Evolutionary conservation across 176 grass and related monocot genomes (phyloP).

Genomic region (Oryza meridionalis): DNA sequence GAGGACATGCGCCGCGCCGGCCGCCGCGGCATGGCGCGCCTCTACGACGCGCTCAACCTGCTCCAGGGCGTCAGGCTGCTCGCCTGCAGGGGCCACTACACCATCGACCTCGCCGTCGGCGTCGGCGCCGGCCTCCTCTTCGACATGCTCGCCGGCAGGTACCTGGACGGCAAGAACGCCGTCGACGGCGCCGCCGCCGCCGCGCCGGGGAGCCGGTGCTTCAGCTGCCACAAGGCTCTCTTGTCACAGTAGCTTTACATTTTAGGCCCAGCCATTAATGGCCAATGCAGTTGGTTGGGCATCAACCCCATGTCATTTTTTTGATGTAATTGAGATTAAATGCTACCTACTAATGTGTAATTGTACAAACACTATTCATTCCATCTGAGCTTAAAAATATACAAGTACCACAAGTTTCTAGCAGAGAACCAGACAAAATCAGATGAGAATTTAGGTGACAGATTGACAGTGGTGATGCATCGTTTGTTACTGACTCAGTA

Average conservation of each 20-base stretch:
- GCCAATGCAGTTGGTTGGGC: not conserved
- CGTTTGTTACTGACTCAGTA: constrained; percentile 10
- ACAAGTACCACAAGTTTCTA: constrained; percentile 13
- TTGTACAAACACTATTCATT: constrained; percentile 16
- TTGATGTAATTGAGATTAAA: constrained; percentile 19
- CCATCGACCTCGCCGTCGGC: constrained; percentile 83
- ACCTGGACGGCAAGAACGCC: constrained; percentile 58
- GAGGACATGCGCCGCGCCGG: constrained; percentile 78
- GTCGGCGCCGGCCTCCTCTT: constrained; percentile 80
- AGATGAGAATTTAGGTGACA: not conserved
- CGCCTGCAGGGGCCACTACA: constrained; percentile 92
- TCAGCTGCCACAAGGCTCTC: constrained; percentile 49
- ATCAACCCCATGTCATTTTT: constrained; percentile 30
- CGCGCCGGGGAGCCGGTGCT: constrained; percentile 36
- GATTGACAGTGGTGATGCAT: constrained; percentile 3
- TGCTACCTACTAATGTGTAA: constrained; percentile 31
- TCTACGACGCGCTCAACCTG: constrained; percentile 78
- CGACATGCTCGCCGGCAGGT: constrained; percentile 65
- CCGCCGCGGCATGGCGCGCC: constrained; percentile 52
- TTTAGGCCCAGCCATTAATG: not conserved
- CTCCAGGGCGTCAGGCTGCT: constrained; percentile 78
- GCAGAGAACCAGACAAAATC: not conserved
- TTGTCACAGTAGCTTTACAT: constrained; percentile 35
- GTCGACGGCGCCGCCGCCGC: not conserved
- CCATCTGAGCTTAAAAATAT: not conserved